Evolutionary conservation across 495 filamentous ascomycete genomes (phyloP).

Genomic region (Hypoxylon lienhwacheense): DNA sequence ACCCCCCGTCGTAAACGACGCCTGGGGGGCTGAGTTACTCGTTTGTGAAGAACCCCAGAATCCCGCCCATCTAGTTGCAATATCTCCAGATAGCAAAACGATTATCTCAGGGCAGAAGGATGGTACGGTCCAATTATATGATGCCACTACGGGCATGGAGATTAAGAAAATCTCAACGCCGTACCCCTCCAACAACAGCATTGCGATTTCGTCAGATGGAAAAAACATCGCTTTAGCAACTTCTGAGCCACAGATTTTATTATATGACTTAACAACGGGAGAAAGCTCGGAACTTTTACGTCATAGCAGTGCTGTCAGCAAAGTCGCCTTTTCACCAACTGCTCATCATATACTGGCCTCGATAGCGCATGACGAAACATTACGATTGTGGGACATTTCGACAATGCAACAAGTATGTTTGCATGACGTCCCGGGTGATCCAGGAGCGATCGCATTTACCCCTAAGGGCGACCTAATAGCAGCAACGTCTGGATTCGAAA

Average conservation of each 20-base stretch:
- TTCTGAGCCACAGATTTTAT: background rate
- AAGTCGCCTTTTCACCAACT: background rate
- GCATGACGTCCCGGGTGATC: background rate
- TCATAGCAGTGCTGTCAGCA: background rate
- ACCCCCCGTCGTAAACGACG: background rate
- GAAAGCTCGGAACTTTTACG: background rate
- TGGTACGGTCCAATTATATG: slow-evolving; percentile 3
- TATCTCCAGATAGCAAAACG: slow-evolving; percentile 7
- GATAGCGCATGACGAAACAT: background rate
- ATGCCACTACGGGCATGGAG: slow-evolving; percentile 11
- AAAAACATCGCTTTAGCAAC: slow-evolving; percentile 4
- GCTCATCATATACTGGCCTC: slow-evolving; percentile 3
- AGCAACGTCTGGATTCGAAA: background rate
- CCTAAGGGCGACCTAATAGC: background rate
- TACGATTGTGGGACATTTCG: slow-evolving; percentile 8
- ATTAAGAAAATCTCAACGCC: background rate
- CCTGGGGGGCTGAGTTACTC: background rate
- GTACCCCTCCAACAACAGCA: no score
- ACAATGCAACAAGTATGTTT: background rate
- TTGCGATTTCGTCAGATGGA: slow-evolving; percentile 2
- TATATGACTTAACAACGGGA: slow-evolving; percentile 8
- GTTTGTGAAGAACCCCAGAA: background rate
- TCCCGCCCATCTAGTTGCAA: background rate
- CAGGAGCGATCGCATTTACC: background rate
- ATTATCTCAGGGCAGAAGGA: slow-evolving; percentile 3